Base-by-base conservation (phyloP, 257 asterid species). In the Solanum megistacrolobum region DNA sequence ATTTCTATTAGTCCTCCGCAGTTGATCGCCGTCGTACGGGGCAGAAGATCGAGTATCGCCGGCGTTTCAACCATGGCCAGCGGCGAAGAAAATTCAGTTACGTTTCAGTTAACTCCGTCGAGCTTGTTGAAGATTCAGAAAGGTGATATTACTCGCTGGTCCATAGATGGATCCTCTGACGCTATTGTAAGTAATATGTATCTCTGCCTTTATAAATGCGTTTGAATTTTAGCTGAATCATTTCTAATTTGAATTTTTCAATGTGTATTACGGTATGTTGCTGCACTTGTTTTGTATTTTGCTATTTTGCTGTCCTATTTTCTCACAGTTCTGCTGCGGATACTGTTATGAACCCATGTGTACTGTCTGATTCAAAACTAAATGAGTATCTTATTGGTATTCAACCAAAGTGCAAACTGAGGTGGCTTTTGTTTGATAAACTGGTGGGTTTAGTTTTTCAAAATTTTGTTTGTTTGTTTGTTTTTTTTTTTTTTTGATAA, bases 71-170 rank as follows among this genome's bases (percentile, higher is more conserved):
- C 89, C 85, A 94, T 93, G 94, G 92, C 98, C 35, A 92, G 91
- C 88, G 92, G 92, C 87, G 90, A 92, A 10, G 21, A 48, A 78
- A 84, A 83, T 82, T 83, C 31, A 75, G 92, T 84, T 71, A 93
- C 86, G 91, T 91, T 94, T 88, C 92, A 85, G 85, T 87, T 96
- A 20, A 91, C 98, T 36, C 91, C 94, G 83, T 88, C 95, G 86
- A 91, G 91, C 84, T 79, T 89, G 85, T 90, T 97, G 62, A 93
- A 92, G 91, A 95, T 97, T 89, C 96, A 89, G 89, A 94, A 90
- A 86, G 99, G 98, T 5, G 99, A 96, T 90, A 95, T 97, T 89
- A 96, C 99, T 52, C 91, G 66, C 60, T 97, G 99, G 99, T 92
- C 94, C 25, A 90, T 95, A 74, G 97, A 97, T 71, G 96, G 98